A percentile compares a stretch with the other conserved stretches of the same genome.
Conservation (phyloP, 306 rosid genomes). For the Castanopsis chinensis region DNA sequence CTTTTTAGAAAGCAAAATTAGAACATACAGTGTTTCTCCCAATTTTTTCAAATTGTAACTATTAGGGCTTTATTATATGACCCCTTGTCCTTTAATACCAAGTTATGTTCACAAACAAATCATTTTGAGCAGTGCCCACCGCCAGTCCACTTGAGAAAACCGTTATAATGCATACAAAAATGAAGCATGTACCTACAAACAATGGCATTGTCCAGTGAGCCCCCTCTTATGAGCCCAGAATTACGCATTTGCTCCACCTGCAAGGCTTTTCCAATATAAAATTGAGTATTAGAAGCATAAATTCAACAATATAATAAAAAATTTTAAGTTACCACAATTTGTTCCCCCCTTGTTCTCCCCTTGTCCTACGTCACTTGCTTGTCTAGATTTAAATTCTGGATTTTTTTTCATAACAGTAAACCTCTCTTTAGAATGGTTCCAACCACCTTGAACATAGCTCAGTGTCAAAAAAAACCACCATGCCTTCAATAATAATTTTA, state of each 20-base stretch:
- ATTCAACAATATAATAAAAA: constrained; percentile 9
- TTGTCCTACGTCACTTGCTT: not conserved
- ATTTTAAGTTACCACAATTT: not conserved
- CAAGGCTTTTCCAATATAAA: constrained; percentile 20
- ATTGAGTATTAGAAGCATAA: constrained; percentile 14
- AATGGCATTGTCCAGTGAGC: constrained; percentile 74
- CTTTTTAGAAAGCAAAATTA: not conserved
- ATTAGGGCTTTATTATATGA: not conserved
- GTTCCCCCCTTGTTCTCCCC: not conserved
- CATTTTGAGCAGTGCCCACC: not conserved
- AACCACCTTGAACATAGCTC: not conserved
- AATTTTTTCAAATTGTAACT: not conserved
- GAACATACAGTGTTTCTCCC: not conserved
- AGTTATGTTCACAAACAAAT: constrained; percentile 1
- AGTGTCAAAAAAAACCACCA: not conserved
- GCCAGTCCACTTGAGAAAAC: not conserved
- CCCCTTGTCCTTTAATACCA: not conserved
- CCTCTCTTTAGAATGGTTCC: not conserved
- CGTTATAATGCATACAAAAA: not conserved
- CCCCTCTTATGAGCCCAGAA: constrained; percentile 85
- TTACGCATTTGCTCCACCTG: constrained; percentile 78
- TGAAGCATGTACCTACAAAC: constrained; percentile 67
- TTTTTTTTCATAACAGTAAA: not conserved
- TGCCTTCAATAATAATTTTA: not conserved
- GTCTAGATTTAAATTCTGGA: not conserved